Percentiles rank a stretch among this genome's conserved stretches.
These are phyloP conservation scores for Lentinula raphanica DNA, from an alignment of 768 basidiomycete genomes.

Conservation along the genomic window DNA sequence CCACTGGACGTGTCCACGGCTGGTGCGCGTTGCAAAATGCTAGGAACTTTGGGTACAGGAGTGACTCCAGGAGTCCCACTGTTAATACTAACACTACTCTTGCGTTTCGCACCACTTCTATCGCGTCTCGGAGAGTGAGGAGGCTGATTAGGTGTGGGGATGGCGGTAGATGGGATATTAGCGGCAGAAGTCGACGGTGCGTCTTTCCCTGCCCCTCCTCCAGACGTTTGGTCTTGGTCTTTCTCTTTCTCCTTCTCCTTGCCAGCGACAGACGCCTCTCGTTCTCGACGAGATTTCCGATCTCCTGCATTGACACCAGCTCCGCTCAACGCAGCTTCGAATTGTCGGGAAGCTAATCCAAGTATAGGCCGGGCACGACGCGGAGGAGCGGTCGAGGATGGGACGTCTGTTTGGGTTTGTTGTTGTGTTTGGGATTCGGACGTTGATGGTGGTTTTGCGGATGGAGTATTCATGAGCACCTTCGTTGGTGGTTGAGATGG, in stretches of 20 bases:
- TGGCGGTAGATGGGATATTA: background rate
- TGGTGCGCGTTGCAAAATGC: slow-evolving; percentile 24
- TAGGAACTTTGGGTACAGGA: slow-evolving; percentile 18
- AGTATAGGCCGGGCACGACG: slow-evolving; percentile 54
- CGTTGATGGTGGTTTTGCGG: slow-evolving; percentile 6
- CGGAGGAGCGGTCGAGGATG: slow-evolving; percentile 18
- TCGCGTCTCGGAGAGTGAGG: slow-evolving; percentile 3
- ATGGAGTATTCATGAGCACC: background rate
- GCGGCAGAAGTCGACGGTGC: background rate
- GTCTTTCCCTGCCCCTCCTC: background rate
- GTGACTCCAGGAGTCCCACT: slow-evolving; percentile 5
- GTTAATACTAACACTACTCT: slow-evolving; percentile 4
- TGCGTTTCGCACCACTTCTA: slow-evolving; percentile 9
- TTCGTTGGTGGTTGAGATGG: slow-evolving; percentile 5
- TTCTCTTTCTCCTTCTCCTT: slow-evolving; percentile 16
- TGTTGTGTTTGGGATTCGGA: slow-evolving; percentile 12
- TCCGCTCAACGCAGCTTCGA: slow-evolving; percentile 67
- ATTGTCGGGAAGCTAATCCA: slow-evolving; percentile 60
- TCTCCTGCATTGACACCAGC: slow-evolving; percentile 44
- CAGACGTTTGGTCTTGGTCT: slow-evolving; percentile 16
- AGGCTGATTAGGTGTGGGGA: background rate
- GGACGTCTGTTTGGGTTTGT: too few species aligned
- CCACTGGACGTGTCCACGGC: slow-evolving; percentile 12
- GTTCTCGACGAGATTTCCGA: slow-evolving; percentile 17
- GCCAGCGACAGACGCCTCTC: background rate